Evolutionary conservation across 345 rosid genomes (phyloP).

Genomic region (Arabidopsis arenosa): DNA sequence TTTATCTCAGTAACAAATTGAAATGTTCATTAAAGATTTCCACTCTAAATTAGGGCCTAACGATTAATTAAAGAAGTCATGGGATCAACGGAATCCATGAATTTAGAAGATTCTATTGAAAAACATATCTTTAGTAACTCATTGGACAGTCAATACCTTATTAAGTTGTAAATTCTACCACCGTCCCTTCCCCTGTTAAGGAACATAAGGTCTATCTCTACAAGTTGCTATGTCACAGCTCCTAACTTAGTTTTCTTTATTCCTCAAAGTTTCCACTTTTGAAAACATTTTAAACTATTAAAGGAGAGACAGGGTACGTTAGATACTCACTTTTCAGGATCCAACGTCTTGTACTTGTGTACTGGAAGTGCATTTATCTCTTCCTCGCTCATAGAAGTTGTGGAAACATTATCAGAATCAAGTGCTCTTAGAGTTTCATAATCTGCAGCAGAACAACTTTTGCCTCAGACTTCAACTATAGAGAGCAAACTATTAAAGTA

Average conservation of each 20-base stretch:
- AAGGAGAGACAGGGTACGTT: constrained; percentile 12
- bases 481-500: not conserved
- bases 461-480: not conserved
- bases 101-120: not conserved
- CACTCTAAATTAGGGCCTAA: not conserved
- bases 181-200: not conserved
- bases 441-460: constrained; percentile 51
- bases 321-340: constrained; percentile 53
- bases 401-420: constrained; percentile 73
- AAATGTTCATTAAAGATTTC: not conserved
- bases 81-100: not conserved
- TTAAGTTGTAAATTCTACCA: not conserved
- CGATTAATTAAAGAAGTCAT: constrained; percentile 9
- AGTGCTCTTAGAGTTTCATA: constrained; percentile 93
- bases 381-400: constrained; percentile 89
- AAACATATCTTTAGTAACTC: not conserved
- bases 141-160: not conserved
- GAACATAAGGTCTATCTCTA: not conserved
- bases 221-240: not conserved
- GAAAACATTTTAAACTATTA: not conserved
- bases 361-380: constrained; percentile 94
- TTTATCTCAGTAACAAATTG: not conserved
- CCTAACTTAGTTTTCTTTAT: constrained; percentile 1
- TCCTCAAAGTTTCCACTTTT: not conserved
- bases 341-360: constrained; percentile 73